Percentiles rank a stretch among this genome's conserved stretches.
Evolutionary conservation across 306 rosid species (phyloP).

Genomic region (Prunus salicina): DNA sequence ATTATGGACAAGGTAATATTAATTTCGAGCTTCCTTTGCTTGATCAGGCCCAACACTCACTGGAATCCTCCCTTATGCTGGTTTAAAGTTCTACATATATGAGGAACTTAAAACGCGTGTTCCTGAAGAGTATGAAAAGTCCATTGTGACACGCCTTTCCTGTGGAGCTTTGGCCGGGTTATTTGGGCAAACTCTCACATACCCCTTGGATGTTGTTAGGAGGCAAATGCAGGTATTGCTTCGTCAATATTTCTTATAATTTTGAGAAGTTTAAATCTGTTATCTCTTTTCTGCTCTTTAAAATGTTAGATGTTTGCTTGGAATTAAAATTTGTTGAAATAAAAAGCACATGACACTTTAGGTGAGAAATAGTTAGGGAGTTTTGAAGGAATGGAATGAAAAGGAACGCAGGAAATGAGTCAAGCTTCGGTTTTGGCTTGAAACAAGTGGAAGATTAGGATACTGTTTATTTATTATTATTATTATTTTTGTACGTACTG

Average conservation of each 20-base stretch:
- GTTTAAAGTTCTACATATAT: conserved; percentile 84
- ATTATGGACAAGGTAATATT: not conserved
- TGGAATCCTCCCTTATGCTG: conserved; percentile 95
- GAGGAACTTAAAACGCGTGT: conserved; percentile 74
- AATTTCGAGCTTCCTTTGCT: conserved; percentile 6
- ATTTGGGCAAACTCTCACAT: conserved; percentile 93
- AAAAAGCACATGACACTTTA: not conserved
- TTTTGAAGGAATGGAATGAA: not conserved
- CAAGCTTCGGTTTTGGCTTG: too few relatives aligned
- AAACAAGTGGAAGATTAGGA: too few relatives aligned
- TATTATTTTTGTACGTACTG: not conserved
- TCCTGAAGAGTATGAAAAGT: conserved; percentile 82
- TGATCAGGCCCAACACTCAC: conserved; percentile 79
- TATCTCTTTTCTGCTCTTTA: not conserved
- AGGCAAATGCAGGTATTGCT: conserved; percentile 93
- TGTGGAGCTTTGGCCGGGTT: conserved; percentile 97
- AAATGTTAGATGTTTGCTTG: not conserved
- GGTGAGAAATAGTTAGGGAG: conserved; percentile 2
- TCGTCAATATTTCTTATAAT: not conserved
- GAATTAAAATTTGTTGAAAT: conserved; percentile 1
- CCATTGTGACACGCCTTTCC: conserved; percentile 74
- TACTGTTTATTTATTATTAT: too few relatives aligned
- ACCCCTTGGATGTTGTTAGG: conserved; percentile 94
- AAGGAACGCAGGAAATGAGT: too few relatives aligned
- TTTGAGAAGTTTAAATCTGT: not conserved